phyloP scores from a whole-genome alignment of 768 basidiomycete species.

The Termitomyces sp. region DNA sequence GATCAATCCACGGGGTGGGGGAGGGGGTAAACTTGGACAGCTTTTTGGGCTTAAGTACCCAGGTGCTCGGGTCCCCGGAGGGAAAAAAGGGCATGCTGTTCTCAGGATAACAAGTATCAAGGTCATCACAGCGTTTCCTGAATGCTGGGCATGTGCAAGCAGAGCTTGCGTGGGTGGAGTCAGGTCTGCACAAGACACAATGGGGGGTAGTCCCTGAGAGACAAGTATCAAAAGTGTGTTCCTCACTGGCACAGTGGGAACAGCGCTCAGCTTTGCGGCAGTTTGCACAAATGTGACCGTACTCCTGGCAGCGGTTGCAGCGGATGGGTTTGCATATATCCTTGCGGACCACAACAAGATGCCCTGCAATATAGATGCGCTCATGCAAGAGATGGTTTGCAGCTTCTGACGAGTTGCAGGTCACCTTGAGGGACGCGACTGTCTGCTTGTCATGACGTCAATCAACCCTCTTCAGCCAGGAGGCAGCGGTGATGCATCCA shows the following conservation, averaged over 20 bases:
- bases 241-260: background rate
- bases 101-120: background rate
- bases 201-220: background rate
- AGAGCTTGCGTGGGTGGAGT: background rate
- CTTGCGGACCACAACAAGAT: background rate
- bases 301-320: background rate
- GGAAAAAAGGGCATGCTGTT: background rate
- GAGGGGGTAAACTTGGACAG: background rate
- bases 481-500: too few relatives aligned
- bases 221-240: background rate
- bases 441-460: background rate
- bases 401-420: background rate
- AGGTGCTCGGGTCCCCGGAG: background rate
- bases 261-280: background rate
- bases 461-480: too few relatives aligned
- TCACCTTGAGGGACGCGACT: background rate
- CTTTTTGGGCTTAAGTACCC: background rate
- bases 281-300: background rate
- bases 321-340: background rate
- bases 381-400: slow-evolving; percentile 2
- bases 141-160: background rate
- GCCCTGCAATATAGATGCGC: background rate
- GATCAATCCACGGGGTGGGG: background rate
- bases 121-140: background rate
- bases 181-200: background rate